Conservation (phyloP, 129 eudicot species). For the Calendula officinalis region DNA sequence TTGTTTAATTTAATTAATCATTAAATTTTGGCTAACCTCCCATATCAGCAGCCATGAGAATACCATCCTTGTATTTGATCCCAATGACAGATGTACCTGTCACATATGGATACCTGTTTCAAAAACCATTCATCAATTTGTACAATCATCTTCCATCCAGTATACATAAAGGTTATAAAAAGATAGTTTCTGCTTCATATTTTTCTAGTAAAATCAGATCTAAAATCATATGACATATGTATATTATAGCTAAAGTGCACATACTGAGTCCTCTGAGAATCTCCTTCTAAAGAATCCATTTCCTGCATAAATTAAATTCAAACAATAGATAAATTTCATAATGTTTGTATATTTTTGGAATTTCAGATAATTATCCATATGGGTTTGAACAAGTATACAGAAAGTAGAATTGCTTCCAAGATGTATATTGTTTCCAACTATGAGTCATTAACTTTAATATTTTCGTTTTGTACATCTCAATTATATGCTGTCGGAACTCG, state of each 20-base stretch:
- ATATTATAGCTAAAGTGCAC: not conserved
- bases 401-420: too few species aligned
- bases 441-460: too few species aligned
- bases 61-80: slow-evolving; percentile 82
- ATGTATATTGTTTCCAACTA: too few species aligned
- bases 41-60: slow-evolving; percentile 91
- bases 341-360: too few species aligned
- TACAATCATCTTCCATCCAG: not conserved
- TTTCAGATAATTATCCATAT: too few species aligned
- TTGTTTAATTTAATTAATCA: too few species aligned
- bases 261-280: slow-evolving; percentile 30
- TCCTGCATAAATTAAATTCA: slow-evolving; percentile 9
- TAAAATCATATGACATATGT: not conserved
- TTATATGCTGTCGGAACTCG: not conserved
- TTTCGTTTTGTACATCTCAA: not conserved
- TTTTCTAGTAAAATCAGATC: too few species aligned
- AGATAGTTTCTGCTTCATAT: too few species aligned
- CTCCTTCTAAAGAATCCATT: slow-evolving; percentile 28
- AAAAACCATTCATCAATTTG: slow-evolving; percentile 3
- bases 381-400: too few species aligned
- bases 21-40: slow-evolving; percentile 50
- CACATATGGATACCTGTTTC: slow-evolving; percentile 61
- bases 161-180: too few species aligned
- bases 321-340: too few species aligned
- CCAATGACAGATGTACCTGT: slow-evolving; percentile 80